A percentile compares a stretch with the other conserved stretches of the same genome.
Conservation (phyloP, 2,329 filamentous ascomycete genomes). For the Balansia obtecta region DNA sequence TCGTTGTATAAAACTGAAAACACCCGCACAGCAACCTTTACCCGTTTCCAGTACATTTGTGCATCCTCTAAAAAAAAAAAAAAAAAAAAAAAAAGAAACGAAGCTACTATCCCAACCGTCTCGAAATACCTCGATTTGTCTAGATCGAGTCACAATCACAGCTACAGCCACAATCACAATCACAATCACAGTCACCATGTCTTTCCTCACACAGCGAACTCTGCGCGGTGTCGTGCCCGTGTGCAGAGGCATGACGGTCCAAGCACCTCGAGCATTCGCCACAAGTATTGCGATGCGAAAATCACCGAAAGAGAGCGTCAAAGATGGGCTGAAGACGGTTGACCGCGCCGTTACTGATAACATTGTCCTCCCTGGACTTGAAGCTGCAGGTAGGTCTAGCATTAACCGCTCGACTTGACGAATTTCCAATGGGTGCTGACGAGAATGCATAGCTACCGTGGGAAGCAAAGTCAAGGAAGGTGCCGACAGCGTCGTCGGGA, state of each 20-base stretch:
- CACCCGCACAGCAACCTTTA: not conserved
- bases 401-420: not conserved
- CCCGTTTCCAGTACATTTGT: not conserved
- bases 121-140: not conserved
- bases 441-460: slow-evolving; percentile 19
- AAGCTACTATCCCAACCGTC: not conserved
- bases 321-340: slow-evolving; percentile 46
- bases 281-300: slow-evolving; percentile 33
- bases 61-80: no score
- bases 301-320: slow-evolving; percentile 39
- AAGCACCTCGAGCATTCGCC: slow-evolving; percentile 37
- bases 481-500: slow-evolving; percentile 18
- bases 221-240: slow-evolving; percentile 29
- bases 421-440: not conserved
- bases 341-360: slow-evolving; percentile 49
- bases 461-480: slow-evolving; percentile 36
- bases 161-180: no score
- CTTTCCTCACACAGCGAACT: slow-evolving; percentile 36
- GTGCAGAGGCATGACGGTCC: slow-evolving; percentile 24
- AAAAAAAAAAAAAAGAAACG: no score
- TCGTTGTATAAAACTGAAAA: not conserved
- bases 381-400: slow-evolving; percentile 38
- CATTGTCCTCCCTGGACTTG: slow-evolving; percentile 49
- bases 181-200: slow-evolving; percentile 29
- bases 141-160: not conserved